Percentiles rank a stretch among this genome's conserved stretches.
These are phyloP conservation scores for Mycena leptocephala DNA, from an alignment of 768 basidiomycete species.

Conservation along the genomic window DNA sequence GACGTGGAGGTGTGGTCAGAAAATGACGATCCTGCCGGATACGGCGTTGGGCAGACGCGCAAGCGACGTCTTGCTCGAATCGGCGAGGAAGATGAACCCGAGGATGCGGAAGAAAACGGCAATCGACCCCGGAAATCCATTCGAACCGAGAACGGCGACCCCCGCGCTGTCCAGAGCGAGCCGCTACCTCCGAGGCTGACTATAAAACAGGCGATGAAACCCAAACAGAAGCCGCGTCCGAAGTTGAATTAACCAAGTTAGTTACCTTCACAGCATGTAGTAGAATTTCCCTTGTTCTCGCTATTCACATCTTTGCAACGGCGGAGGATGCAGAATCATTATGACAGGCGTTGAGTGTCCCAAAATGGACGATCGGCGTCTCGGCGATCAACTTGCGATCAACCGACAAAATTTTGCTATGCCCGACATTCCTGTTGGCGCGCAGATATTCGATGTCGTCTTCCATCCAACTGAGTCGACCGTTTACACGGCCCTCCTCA, in stretches of 20 bases:
- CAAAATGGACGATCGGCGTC: neutral
- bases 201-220: neutral
- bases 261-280: neutral
- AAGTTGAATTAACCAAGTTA: neutral
- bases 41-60: constrained; percentile 1
- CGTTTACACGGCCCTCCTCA: constrained; percentile 86
- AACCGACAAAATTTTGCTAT: constrained; percentile 41
- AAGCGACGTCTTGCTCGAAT: neutral
- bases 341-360: neutral
- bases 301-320: no score
- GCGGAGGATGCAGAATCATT: no score
- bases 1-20: constrained; percentile 3
- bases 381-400: neutral
- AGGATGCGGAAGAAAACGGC: neutral
- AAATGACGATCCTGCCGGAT: constrained; percentile 11
- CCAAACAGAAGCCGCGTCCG: neutral
- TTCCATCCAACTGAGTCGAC: constrained; percentile 85
- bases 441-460: constrained; percentile 91
- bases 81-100: neutral
- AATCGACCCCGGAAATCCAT: neutral
- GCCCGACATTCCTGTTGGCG: constrained; percentile 78
- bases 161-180: neutral
- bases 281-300: no score
- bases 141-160: neutral
- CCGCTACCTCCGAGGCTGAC: neutral